Evolutionary conservation across 768 basidiomycete genomes (phyloP).

Genomic region (Rhodotorula paludigena): DNA sequence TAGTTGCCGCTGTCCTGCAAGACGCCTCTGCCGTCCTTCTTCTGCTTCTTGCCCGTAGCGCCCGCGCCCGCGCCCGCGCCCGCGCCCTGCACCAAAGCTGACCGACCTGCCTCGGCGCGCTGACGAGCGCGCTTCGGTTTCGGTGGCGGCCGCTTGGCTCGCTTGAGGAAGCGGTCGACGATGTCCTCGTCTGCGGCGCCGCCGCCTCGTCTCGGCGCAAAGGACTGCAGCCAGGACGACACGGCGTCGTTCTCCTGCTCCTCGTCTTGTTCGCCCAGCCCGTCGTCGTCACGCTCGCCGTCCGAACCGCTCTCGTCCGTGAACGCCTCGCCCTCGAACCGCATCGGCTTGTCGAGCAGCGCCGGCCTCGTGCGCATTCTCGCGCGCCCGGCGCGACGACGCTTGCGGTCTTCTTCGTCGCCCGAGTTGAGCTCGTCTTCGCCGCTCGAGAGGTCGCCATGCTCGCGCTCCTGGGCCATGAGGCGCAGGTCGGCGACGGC

Average conservation of each 20-base stretch:
- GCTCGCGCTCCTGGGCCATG: conserved; percentile 37
- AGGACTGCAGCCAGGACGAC: conserved; percentile 24
- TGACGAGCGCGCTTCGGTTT: background rate
- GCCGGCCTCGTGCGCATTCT: conserved; percentile 2
- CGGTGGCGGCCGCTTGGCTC: conserved; percentile 8
- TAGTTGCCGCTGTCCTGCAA: background rate
- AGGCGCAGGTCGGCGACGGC: conserved; percentile 38
- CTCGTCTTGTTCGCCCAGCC: background rate
- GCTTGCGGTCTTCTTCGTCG: conserved; percentile 22
- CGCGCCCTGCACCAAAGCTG: background rate
- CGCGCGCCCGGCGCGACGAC: conserved; percentile 9
- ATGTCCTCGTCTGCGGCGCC: conserved; percentile 21
- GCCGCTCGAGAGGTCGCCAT: conserved; percentile 8
- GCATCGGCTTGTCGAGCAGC: conserved; percentile 20
- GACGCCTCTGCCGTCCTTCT: background rate
- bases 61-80: background rate
- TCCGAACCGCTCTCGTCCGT: conserved; percentile 31
- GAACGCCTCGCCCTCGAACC: conserved; percentile 19
- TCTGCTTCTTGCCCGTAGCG: background rate
- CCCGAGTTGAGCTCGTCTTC: conserved; percentile 29
- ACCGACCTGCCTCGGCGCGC: background rate
- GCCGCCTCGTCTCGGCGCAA: conserved; percentile 13
- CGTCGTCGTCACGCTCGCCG: conserved; percentile 3
- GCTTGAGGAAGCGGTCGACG: conserved; percentile 37
- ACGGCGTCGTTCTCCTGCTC: conserved; percentile 34